Evolutionary conservation across 257 asterid genomes (phyloP), one percentile per base, ranked within the genome.

Genomic region (Nicotiana paniculata): DNA sequence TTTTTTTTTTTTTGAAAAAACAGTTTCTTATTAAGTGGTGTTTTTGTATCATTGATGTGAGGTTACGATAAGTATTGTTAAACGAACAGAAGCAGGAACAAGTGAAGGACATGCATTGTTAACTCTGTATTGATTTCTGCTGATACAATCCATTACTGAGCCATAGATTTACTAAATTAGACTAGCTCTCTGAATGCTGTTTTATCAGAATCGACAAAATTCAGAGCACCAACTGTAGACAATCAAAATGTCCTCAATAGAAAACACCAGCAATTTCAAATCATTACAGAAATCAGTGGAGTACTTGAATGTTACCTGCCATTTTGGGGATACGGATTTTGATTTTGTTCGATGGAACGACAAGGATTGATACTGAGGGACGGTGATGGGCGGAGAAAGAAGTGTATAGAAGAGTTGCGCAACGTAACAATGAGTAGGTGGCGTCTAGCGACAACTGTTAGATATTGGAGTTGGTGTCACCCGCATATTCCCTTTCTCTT

Each of bases 231-330:
- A 65, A 15, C 46, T 69, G 57, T 39, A 69, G 11, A 69, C 0
- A 39, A 69, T n/a, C 33, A 39, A 39, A 69, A 69, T 15, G 32
- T 68, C 77, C 32, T 69, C 78, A 70, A 70, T 43, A 43, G n/a
- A 43, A 39, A 70, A 11, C 58, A 70, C 33, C 57, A 70, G 35
- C 58, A 70, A 35, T 30, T 30, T 65, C 72, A 65, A 6, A 65
- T 4, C 21, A 43, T 21, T 43, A 70, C 35, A 70, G 21, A 35
- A 43, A 70, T 48, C 35, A 70, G 35, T 7, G 5, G 58, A 15
- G 59, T 43, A 43, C n/a, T 70, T 70, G 13, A 24, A 13, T 48
- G 26, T 74, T 74, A 74, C 79, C 79, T 74, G 79, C 79, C 79
- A 74, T 74, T 74, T 46, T 46, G 15, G 32, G 77, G 37, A 43